These are phyloP conservation scores for Parietaria judaica DNA, from an alignment of 306 rosid species.

Conservation along the genomic window DNA sequence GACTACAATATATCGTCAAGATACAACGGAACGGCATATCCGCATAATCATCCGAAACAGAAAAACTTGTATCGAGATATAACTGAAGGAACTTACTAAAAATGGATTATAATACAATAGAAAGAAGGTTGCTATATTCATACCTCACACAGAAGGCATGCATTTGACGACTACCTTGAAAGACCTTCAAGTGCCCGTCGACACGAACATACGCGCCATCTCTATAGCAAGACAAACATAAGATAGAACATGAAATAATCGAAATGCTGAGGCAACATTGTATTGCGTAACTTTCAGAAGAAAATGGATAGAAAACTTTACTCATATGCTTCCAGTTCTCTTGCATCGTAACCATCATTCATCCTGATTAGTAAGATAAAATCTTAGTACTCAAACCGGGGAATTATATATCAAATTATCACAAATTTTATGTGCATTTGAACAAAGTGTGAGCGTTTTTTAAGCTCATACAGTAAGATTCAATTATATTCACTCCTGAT, in stretches of 20 bases:
- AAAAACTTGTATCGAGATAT: conserved; percentile 2
- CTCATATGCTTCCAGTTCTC: conserved; percentile 72
- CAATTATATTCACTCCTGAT: background rate
- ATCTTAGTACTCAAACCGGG: background rate
- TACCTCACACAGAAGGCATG: conserved; percentile 83
- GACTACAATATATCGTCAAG: too few species aligned
- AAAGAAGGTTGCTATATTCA: background rate
- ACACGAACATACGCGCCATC: conserved; percentile 62
- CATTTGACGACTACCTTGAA: conserved; percentile 61
- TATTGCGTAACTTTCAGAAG: background rate
- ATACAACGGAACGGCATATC: too few species aligned
- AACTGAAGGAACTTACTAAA: background rate
- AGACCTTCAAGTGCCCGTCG: conserved; percentile 69
- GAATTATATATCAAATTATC: background rate
- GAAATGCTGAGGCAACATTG: background rate
- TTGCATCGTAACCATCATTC: conserved; percentile 60
- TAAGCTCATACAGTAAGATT: background rate
- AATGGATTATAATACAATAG: background rate
- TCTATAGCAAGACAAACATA: conserved; percentile 24
- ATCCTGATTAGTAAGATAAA: conserved; percentile 36
- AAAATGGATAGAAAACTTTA: conserved; percentile 26
- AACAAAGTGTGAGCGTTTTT: background rate
- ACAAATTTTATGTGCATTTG: too few species aligned
- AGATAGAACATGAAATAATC: background rate
- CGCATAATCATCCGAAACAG: too few species aligned